These are phyloP conservation scores for Dendryphion nanum DNA, from an alignment of 2,329 filamentous ascomycete genomes.

Conservation along the genomic window DNA sequence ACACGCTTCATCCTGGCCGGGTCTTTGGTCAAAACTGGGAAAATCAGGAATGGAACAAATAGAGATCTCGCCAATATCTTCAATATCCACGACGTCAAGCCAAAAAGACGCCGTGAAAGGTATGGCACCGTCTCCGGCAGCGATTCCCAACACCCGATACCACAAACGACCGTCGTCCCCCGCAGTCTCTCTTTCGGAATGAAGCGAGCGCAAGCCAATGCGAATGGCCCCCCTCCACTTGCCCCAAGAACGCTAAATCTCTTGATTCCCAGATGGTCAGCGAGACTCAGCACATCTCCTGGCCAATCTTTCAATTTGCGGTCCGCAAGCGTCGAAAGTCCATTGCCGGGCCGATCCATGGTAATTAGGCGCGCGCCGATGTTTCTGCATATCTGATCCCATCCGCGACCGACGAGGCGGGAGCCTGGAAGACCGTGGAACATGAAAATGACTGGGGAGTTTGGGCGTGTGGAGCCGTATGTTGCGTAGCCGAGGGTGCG, in stretches of 20 bases:
- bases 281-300: slow-evolving; percentile 2
- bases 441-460: not conserved
- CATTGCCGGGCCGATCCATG: slow-evolving; percentile 5
- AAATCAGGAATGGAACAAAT: no score
- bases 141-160: not conserved
- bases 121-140: no score
- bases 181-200: not conserved
- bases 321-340: not conserved
- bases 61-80: no score
- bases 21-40: no score
- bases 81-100: no score
- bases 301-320: slow-evolving; percentile 3
- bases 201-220: slow-evolving; percentile 1
- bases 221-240: slow-evolving; percentile 4
- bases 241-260: slow-evolving; percentile 2
- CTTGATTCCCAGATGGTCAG: not conserved
- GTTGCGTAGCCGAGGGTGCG: not conserved
- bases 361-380: slow-evolving; percentile 2
- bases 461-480: not conserved
- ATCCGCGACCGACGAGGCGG: not conserved
- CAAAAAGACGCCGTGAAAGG: no score
- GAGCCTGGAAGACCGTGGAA: not conserved
- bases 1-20: not conserved
- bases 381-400: not conserved
- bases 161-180: not conserved